Percentiles rank a stretch among this genome's conserved stretches.
These are phyloP conservation scores for Candida caryicola DNA, from an alignment of 805 yeast species.

Conservation along the genomic window DNA sequence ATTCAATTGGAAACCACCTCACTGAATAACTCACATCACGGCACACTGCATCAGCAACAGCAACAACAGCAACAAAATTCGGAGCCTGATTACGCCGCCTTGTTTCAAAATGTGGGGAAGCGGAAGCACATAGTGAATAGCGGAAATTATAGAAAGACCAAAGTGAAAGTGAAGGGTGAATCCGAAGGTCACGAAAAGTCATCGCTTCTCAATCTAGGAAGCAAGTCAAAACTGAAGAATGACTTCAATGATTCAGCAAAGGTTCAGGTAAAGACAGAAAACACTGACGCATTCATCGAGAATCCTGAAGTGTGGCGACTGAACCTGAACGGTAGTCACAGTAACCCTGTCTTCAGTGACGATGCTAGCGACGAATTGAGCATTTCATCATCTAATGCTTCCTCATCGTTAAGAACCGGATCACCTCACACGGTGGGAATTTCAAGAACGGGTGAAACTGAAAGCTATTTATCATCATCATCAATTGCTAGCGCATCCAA, in stretches of 20 bases:
- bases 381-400: constrained; percentile 11
- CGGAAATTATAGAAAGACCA: constrained; percentile 22
- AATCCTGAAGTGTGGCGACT: neutral
- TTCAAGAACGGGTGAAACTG: neutral
- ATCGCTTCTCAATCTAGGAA: constrained; percentile 3
- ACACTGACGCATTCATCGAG: too few species aligned
- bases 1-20: constrained; percentile 13
- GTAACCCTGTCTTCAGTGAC: neutral
- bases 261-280: too few species aligned
- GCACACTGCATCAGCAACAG: constrained; percentile 6
- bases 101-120: constrained; percentile 43
- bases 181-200: constrained; percentile 7
- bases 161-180: constrained; percentile 22
- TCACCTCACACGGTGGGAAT: neutral
- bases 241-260: constrained; percentile 3
- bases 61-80: neutral
- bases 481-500: constrained; percentile 28
- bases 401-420: neutral
- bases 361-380: constrained; percentile 5
- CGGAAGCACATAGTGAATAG: constrained; percentile 29
- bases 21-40: constrained; percentile 15
- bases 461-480: neutral
- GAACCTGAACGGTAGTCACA: neutral
- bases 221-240: constrained; percentile 1
- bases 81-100: constrained; percentile 44